These are phyloP conservation scores for Cicer bijugum DNA, from an alignment of 306 rosid species.

Conservation along the genomic window DNA sequence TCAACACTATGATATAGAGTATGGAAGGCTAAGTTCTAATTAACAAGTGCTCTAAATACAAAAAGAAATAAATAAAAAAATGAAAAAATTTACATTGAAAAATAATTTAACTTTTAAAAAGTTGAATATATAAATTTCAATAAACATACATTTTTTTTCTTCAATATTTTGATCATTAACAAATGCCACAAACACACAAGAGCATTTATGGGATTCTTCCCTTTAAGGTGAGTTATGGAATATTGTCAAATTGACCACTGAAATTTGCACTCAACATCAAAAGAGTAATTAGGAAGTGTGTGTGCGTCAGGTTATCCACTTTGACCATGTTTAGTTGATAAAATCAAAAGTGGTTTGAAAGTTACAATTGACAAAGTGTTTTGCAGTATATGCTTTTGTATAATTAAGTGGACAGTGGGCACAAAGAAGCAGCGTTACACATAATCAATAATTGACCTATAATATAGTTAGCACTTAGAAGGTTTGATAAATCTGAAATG, in stretches of 20 bases:
- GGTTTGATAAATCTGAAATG: too few species aligned
- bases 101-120: too few species aligned
- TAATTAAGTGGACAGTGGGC: background rate
- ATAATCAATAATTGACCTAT: too few species aligned
- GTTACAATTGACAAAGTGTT: constrained; percentile 26
- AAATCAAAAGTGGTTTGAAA: constrained; percentile 19
- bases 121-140: too few species aligned
- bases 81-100: too few species aligned
- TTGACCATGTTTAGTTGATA: constrained; percentile 8
- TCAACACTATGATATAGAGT: constrained; percentile 32
- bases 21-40: background rate
- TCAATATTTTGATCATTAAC: too few species aligned
- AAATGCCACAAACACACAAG: too few species aligned
- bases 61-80: too few species aligned
- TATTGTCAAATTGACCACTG: background rate
- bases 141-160: too few species aligned
- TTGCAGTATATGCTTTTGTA: background rate
- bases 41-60: too few species aligned
- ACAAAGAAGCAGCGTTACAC: background rate
- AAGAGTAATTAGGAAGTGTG: background rate
- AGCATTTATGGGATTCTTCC: background rate
- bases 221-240: constrained; percentile 37
- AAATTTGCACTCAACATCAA: constrained; percentile 26
- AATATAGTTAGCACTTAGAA: too few species aligned
- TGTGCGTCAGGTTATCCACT: constrained; percentile 24